Evolutionary conservation across 805 yeast genomes (phyloP).

Genomic region (Hanseniaspora taiwanica): DNA sequence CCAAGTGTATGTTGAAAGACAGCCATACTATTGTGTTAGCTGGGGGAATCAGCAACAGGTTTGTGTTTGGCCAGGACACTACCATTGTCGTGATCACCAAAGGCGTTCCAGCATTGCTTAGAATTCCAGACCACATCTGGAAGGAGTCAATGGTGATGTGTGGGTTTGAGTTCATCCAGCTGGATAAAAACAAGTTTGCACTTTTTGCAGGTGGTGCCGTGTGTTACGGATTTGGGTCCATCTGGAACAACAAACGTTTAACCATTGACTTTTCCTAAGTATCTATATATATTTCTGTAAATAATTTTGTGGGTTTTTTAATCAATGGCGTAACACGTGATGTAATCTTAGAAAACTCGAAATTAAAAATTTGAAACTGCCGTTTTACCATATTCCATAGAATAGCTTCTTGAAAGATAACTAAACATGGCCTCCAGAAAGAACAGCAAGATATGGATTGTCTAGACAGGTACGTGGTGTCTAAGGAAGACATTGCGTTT

Average conservation of each 20-base stretch:
- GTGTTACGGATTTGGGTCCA: conserved; percentile 68
- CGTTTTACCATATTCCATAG: no score
- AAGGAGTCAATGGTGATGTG: conserved; percentile 32
- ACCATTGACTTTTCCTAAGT: conserved; percentile 1
- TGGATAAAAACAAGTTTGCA: conserved; percentile 11
- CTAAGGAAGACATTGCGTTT: conserved; percentile 28
- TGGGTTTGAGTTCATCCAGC: conserved; percentile 34
- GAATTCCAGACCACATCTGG: conserved; percentile 28
- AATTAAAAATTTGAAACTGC: no score
- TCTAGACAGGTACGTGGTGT: conserved; percentile 9
- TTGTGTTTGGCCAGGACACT: conserved; percentile 22
- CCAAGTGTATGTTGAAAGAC: conserved; percentile 24
- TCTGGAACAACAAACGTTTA: conserved; percentile 26
- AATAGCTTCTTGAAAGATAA: no score
- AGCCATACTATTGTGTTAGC: conserved; percentile 30
- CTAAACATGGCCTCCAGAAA: no score
- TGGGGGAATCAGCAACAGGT: conserved; percentile 43
- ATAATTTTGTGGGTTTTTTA: not conserved
- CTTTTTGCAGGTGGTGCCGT: conserved; percentile 64
- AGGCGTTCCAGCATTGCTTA: conserved; percentile 13
- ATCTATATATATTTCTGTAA: not conserved
- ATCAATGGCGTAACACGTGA: not conserved
- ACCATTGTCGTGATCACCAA: conserved; percentile 23
- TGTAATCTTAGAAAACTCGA: not conserved
- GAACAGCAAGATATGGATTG: no score